Conservation (phyloP, 768 basidiomycete species). For the Boletales sp. region DNA sequence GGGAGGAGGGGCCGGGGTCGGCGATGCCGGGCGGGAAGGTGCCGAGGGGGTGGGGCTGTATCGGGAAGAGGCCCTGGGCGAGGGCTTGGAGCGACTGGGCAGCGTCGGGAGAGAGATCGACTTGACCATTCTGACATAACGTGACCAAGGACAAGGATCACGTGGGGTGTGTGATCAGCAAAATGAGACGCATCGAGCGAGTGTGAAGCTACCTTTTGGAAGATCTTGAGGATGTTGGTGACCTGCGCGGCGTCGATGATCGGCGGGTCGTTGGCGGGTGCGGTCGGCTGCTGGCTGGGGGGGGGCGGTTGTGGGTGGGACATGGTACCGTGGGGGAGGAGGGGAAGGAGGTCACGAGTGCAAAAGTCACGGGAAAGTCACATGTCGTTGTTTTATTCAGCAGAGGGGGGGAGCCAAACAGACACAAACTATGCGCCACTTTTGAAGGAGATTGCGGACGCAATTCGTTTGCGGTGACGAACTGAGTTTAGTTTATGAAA, state of each 20-base stretch:
- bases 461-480: too few species aligned
- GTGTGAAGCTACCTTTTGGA: constrained; percentile 46
- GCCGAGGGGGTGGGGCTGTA: constrained; percentile 1
- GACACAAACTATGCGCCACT: constrained; percentile 23
- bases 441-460: neutral
- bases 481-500: too few species aligned
- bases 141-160: constrained; percentile 22
- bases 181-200: too few species aligned
- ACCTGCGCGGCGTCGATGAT: constrained; percentile 54
- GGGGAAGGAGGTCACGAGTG: constrained; percentile 38
- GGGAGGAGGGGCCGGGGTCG: constrained; percentile 71
- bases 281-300: neutral
- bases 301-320: constrained; percentile 5
- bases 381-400: constrained; percentile 35
- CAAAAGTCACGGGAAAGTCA: constrained; percentile 41
- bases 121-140: constrained; percentile 42
- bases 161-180: constrained; percentile 13
- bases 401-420: constrained; percentile 23
- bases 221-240: constrained; percentile 55
- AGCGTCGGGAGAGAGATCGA: constrained; percentile 57
- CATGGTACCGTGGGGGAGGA: neutral
- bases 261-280: constrained; percentile 5
- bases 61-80: constrained; percentile 38
- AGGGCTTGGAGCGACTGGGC: constrained; percentile 56
- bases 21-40: constrained; percentile 41